Evolutionary conservation across 345 rosid species (phyloP).

Genomic region (Arabis alpina): DNA sequence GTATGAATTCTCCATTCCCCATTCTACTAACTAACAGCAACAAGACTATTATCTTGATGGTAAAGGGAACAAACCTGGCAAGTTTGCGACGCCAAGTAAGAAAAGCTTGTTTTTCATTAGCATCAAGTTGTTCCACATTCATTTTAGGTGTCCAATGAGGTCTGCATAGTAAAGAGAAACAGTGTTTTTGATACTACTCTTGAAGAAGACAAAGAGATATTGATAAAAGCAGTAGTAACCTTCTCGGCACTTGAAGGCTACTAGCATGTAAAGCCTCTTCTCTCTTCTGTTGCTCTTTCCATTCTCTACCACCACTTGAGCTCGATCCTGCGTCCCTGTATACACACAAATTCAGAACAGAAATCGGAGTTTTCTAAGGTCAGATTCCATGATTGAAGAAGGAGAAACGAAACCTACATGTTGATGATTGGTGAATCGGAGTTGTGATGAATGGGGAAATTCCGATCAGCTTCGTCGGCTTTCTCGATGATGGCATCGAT

Average conservation of each 20-base stretch:
- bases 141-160: constrained; percentile 74
- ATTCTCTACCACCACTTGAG: constrained; percentile 53
- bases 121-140: constrained; percentile 73
- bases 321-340: constrained; percentile 65
- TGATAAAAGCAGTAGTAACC: constrained; percentile 47
- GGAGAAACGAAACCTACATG: too few relatives aligned
- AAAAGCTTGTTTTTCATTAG: constrained; percentile 67
- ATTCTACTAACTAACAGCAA: constrained; percentile 5
- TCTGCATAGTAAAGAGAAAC: constrained; percentile 42
- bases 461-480: constrained; percentile 67
- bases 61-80: constrained; percentile 57
- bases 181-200: background rate
- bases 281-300: constrained; percentile 61
- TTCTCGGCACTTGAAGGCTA: constrained; percentile 72
- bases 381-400: background rate
- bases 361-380: too few relatives aligned
- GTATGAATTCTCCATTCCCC: background rate
- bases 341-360: background rate
- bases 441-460: constrained; percentile 47
- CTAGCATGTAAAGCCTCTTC: constrained; percentile 73
- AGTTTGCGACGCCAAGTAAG: constrained; percentile 79
- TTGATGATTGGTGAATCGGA: constrained; percentile 53
- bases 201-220: background rate
- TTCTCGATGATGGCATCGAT: constrained; percentile 84
- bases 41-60: background rate